These are phyloP conservation scores for Inonotus obliquus DNA, from an alignment of 1,284 basidiomycete species.

Conservation along the genomic window DNA sequence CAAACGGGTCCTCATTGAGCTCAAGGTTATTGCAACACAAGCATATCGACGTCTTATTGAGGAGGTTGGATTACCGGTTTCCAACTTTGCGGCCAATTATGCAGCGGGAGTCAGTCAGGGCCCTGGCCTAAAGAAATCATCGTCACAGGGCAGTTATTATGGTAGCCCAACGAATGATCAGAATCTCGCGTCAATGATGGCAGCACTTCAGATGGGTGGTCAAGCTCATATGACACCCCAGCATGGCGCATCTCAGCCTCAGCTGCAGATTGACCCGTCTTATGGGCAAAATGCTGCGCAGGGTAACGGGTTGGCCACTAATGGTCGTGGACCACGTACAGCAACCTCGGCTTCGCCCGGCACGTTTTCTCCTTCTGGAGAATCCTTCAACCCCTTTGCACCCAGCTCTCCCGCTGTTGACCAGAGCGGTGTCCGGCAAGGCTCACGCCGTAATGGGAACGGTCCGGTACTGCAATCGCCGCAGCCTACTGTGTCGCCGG, in stretches of 20 bases:
- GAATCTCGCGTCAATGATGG: conserved; percentile 84
- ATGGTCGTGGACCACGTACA: conserved; percentile 22
- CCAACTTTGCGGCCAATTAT: conserved; percentile 78
- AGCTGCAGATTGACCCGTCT: conserved; percentile 62
- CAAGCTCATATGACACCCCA: conserved; percentile 58
- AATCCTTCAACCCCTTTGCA: conserved; percentile 73
- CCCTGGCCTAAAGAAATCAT: conserved; percentile 53
- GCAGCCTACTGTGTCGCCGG: conserved; percentile 30
- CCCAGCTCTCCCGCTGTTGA: conserved; percentile 57
- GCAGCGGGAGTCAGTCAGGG: conserved; percentile 55
- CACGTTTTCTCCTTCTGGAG: conserved; percentile 60
- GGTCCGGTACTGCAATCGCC: conserved; percentile 22
- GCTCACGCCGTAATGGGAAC: conserved; percentile 47
- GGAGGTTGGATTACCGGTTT: conserved; percentile 88
- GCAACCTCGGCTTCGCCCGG: conserved; percentile 20
- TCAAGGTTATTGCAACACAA: conserved; percentile 40
- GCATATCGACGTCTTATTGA: conserved; percentile 81
- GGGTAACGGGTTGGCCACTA: conserved; percentile 44
- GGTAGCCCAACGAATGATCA: conserved; percentile 63
- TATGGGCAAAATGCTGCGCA: conserved; percentile 38
- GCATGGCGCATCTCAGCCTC: conserved; percentile 55
- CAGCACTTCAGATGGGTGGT: conserved; percentile 79
- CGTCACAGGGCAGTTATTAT: conserved; percentile 53
- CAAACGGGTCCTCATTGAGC: conserved; percentile 63
- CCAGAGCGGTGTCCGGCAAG: conserved; percentile 39